Evolutionary conservation across 2,329 filamentous ascomycete genomes (phyloP), one percentile per base, ranked within the genome.

Genomic region (Coniochaeta sp.): DNA sequence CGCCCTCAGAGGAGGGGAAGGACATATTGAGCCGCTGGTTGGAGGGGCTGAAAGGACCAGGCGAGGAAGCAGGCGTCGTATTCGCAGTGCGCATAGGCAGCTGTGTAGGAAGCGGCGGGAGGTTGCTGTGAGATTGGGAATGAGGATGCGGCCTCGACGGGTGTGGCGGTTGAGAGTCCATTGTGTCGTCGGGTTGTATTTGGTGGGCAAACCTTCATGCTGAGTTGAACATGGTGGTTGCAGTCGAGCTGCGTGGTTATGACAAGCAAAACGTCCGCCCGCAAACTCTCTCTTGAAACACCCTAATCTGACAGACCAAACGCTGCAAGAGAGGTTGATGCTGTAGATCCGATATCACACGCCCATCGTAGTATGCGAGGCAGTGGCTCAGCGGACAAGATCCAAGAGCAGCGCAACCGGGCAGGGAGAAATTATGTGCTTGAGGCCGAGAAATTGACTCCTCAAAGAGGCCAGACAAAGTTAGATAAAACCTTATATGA

Each of bases 61-160:
- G 82, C 31, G 84, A 87, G 58, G 84, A 84, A 61, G 80, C 76
- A 26, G 84, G 83, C 12, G 85, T 86, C 73, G 78, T 85, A 68
- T 72, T 77, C 62, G 81, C 77, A 43, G 80, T 82, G 62, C 79
- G 76, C 63, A 76, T 69, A 24, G 78, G 77, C 63, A 79, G 64
- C 57, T 77, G 73, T 6, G 74, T 66, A 57, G 72, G 68, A 40
- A 68, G 65, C 44, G 72, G 67, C 64, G 72, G 71, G 59, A 73
- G 69, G 63, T 73, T 71, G 63, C 64, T 67, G 63, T 73, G 72
- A 55, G 71, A 70, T 40, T 69, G 73, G 60, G 71, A 72, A 59
- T 69, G 73, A 59, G 71, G 73, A 59, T 72, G 69, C 62, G 70
- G 66, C 40, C 65, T 68, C 58, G 64, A 62, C 60, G 66, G 57